These are phyloP conservation scores for Diaporthe sp. DNA, from an alignment of 2,329 filamentous ascomycete genomes.

Conservation along the genomic window DNA sequence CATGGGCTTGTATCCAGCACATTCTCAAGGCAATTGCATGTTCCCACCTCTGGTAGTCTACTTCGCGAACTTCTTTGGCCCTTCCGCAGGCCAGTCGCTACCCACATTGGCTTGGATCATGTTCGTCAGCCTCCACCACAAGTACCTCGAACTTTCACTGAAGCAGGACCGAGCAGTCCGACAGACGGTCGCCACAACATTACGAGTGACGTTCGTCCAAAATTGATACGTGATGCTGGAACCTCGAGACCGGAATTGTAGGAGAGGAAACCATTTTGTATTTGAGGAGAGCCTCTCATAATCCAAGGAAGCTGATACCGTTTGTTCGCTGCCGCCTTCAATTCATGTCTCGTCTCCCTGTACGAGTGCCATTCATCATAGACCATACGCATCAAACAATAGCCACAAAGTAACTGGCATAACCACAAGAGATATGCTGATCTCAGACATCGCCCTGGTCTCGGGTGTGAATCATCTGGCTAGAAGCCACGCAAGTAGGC, in stretches of 20 bases:
- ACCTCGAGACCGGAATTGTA: neutral
- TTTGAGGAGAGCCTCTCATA: neutral
- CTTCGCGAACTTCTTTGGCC: neutral
- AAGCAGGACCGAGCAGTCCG: no score
- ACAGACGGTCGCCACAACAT: no score
- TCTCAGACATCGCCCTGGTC: neutral
- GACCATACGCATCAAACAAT: neutral
- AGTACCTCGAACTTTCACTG: no score
- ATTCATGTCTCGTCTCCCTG: slow-evolving; percentile 17
- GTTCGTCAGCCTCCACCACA: neutral
- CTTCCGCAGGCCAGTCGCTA: neutral
- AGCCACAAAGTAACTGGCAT: neutral
- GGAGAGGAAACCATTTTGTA: neutral
- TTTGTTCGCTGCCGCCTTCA: neutral
- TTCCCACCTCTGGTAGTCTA: neutral
- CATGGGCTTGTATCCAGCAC: neutral
- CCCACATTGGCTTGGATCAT: neutral
- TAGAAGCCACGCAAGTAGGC: neutral
- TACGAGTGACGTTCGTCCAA: neutral
- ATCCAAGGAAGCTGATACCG: neutral
- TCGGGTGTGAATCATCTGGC: neutral
- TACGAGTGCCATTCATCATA: neutral
- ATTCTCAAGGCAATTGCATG: neutral
- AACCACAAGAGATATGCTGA: neutral
- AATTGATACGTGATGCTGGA: neutral